Evolutionary conservation across 352 stramenopile species (phyloP).

Genomic region (Pythium sp.): DNA sequence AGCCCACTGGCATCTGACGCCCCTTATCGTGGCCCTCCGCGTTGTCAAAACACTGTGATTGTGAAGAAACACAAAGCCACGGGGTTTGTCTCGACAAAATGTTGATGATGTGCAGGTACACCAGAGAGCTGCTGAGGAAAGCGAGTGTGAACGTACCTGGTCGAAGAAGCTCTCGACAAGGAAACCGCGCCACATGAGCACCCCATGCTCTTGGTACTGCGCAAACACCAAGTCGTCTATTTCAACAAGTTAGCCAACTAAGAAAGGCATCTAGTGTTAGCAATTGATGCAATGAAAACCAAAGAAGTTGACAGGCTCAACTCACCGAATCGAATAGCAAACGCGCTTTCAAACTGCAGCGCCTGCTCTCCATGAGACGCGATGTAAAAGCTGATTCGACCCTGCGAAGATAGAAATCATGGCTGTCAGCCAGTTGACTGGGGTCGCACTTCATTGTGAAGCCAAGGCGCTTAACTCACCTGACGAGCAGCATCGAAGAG

Average conservation of each 20-base stretch:
- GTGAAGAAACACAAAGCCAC: no score
- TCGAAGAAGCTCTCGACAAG: conserved; percentile 96
- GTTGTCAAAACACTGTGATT: conserved; percentile 92
- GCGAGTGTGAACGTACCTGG: conserved; percentile 42
- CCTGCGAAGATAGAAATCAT: conserved; percentile 99
- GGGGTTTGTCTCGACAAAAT: no score
- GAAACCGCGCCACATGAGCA: conserved; percentile 98
- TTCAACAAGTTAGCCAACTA: not conserved
- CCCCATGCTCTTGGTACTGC: conserved; percentile 97
- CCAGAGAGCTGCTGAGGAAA: no score
- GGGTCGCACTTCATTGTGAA: no score
- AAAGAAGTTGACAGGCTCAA: not conserved
- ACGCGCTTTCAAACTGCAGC: conserved; percentile 93
- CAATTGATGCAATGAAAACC: no score
- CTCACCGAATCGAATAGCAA: conserved; percentile 68
- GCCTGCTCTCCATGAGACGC: conserved; percentile 93
- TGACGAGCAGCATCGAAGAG: no score
- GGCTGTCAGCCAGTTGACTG: conserved; percentile 2
- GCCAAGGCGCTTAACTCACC: no score
- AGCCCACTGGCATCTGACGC: conserved; percentile 98
- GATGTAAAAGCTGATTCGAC: conserved; percentile 98
- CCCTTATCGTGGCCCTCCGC: conserved; percentile 93
- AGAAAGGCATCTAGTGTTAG: not conserved
- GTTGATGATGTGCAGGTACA: no score
- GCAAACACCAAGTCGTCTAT: conserved; percentile 93